phyloP scores from a whole-genome alignment of 2,329 filamentous ascomycete genomes.

The Aspergillus sp. region DNA sequence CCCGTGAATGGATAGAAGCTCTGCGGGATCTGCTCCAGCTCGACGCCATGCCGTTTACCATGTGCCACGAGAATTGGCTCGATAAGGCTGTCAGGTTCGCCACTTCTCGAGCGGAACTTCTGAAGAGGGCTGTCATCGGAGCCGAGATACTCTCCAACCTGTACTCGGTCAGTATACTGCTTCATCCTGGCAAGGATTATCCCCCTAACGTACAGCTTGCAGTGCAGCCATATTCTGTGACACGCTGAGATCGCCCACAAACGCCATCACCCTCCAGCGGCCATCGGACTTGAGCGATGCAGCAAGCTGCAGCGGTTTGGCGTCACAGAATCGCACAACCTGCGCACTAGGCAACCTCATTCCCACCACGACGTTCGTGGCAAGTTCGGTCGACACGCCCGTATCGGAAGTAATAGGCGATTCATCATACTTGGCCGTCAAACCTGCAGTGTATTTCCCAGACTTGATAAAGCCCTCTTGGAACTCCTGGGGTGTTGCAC shows the following conservation, averaged over 20 bases:
- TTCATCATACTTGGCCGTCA: conserved; percentile 57
- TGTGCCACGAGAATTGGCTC: conserved; percentile 58
- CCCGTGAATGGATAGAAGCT: conserved; percentile 60
- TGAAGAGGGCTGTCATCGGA: conserved; percentile 45
- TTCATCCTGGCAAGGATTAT: neutral
- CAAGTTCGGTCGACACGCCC: conserved; percentile 38
- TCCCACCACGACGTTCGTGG: conserved; percentile 43
- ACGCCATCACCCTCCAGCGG: conserved; percentile 54
- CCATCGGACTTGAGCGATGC: conserved; percentile 55
- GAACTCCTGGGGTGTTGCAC: conserved; percentile 53
- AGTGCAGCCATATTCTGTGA: conserved; percentile 33
- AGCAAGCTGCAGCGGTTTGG: conserved; percentile 56
- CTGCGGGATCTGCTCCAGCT: conserved; percentile 56
- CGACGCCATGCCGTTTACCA: conserved; percentile 50
- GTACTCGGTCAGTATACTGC: conserved; percentile 8
- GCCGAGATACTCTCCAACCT: conserved; percentile 45
- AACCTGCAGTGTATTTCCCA: conserved; percentile 61
- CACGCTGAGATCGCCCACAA: conserved; percentile 47
- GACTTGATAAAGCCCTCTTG: conserved; percentile 59
- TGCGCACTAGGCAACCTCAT: conserved; percentile 57
- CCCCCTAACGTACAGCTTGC: conserved; percentile 37
- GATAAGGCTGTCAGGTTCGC: conserved; percentile 58
- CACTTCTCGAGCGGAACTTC: conserved; percentile 45
- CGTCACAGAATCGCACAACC: conserved; percentile 62
- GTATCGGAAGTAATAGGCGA: conserved; percentile 49